These are phyloP conservation scores for Periconia macrospinosa DNA, from an alignment of 2,329 filamentous ascomycete species.

Conservation along the genomic window DNA sequence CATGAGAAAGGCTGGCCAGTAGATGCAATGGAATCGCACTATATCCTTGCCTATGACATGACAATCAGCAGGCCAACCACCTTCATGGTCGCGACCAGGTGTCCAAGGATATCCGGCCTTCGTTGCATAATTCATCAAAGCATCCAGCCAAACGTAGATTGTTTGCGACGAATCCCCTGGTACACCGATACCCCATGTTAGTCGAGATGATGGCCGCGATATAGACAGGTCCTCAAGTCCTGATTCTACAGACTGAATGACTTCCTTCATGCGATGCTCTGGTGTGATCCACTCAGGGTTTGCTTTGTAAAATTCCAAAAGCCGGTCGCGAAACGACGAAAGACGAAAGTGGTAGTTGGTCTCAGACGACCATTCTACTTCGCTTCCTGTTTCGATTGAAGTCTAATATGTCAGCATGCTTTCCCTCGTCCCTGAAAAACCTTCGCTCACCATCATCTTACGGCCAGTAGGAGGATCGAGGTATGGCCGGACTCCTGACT, in stretches of 20 bases:
- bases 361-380: slow-evolving; percentile 93
- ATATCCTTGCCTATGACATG: slow-evolving; percentile 98
- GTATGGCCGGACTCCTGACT: slow-evolving; percentile 70
- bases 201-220: slow-evolving; percentile 75
- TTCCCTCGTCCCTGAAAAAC: no score
- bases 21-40: slow-evolving; percentile 89
- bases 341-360: slow-evolving; percentile 93
- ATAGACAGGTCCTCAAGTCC: slow-evolving; percentile 87
- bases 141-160: slow-evolving; percentile 98
- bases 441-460: slow-evolving; percentile 67
- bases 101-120: slow-evolving; percentile 83
- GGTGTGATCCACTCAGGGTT: slow-evolving; percentile 82
- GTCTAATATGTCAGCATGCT: slow-evolving; percentile 35
- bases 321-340: slow-evolving; percentile 75
- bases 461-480: slow-evolving; percentile 79
- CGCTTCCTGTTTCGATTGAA: slow-evolving; percentile 83
- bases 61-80: slow-evolving; percentile 86
- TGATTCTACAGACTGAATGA: slow-evolving; percentile 73
- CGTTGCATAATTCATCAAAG: slow-evolving; percentile 90
- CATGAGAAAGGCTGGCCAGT: slow-evolving; percentile 96
- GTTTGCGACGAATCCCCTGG: slow-evolving; percentile 84
- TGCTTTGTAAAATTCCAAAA: slow-evolving; percentile 76
- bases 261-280: slow-evolving; percentile 70
- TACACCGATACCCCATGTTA: slow-evolving; percentile 87
- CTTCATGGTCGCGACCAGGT: slow-evolving; percentile 62